phyloP scores from a whole-genome alignment of 768 basidiomycete species.

The Chiua virens region DNA sequence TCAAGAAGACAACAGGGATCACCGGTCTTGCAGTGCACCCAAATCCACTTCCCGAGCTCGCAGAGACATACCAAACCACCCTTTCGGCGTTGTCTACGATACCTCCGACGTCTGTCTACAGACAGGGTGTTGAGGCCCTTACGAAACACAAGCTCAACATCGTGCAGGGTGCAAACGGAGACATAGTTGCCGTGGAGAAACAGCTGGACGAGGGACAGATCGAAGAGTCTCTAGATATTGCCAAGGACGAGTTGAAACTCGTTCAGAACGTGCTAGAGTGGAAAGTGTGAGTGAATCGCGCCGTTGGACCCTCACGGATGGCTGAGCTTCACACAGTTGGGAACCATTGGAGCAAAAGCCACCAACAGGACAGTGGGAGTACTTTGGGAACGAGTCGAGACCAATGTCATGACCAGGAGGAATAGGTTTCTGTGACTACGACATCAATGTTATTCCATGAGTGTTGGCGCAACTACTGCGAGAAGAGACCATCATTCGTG shows the following conservation, averaged over 20 bases:
- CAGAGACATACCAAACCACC: constrained; percentile 74
- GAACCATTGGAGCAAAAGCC: constrained; percentile 84
- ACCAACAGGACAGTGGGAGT: constrained; percentile 85
- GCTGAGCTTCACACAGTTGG: constrained; percentile 56
- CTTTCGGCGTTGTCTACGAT: constrained; percentile 66
- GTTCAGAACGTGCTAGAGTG: constrained; percentile 87
- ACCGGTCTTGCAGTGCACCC: constrained; percentile 83
- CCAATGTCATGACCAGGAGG: constrained; percentile 33
- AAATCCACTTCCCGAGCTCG: constrained; percentile 78
- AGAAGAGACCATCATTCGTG: neutral
- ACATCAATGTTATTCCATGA: neutral
- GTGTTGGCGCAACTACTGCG: constrained; percentile 8
- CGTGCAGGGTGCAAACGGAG: constrained; percentile 65
- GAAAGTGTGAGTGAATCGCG: constrained; percentile 76
- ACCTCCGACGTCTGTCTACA: constrained; percentile 84
- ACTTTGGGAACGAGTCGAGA: constrained; percentile 57
- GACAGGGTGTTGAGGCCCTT: constrained; percentile 84
- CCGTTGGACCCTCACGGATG: neutral
- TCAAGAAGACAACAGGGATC: constrained; percentile 84
- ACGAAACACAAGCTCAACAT: constrained; percentile 77
- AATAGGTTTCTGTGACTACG: constrained; percentile 1
- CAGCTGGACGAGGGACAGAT: constrained; percentile 82
- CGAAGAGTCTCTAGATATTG: constrained; percentile 81
- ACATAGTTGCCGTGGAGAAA: constrained; percentile 67
- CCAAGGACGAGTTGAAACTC: constrained; percentile 76